Percentiles rank a stretch among this genome's conserved stretches.
These are phyloP conservation scores for Furcasterigmium sp. DNA, from an alignment of 2,329 filamentous ascomycete species.

Conservation along the genomic window DNA sequence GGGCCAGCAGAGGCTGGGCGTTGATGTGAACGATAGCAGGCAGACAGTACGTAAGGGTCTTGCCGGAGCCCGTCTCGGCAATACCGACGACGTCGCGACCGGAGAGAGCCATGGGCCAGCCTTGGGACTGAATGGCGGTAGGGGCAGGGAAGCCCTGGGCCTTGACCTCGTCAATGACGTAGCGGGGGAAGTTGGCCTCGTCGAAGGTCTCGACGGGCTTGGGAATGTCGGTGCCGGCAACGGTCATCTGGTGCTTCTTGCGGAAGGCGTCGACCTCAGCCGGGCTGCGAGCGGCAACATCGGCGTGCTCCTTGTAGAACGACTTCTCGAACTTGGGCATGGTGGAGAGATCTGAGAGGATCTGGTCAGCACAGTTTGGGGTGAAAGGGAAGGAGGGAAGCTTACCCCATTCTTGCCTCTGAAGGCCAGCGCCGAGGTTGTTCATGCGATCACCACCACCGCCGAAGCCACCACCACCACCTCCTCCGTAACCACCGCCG, in stretches of 20 bases:
- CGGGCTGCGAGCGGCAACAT: constrained; percentile 67
- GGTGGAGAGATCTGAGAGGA: constrained; percentile 58
- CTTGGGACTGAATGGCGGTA: constrained; percentile 95
- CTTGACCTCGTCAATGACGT: constrained; percentile 98
- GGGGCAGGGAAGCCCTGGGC: constrained; percentile 91
- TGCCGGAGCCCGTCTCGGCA: constrained; percentile 97
- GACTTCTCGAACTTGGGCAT: constrained; percentile 98
- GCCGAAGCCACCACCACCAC: constrained; percentile 38
- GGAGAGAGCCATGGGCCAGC: constrained; percentile 98
- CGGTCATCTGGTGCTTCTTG: constrained; percentile 75
- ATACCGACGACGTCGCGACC: constrained; percentile 98
- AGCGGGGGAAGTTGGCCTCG: constrained; percentile 92
- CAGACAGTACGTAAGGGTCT: constrained; percentile 97
- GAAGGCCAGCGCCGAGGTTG: constrained; percentile 79
- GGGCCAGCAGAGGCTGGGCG: constrained; percentile 91
- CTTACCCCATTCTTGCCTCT: constrained; percentile 85
- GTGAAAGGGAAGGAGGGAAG: constrained; percentile 20
- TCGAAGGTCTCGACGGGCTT: constrained; percentile 97
- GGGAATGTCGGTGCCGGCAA: constrained; percentile 76
- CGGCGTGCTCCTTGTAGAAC: constrained; percentile 94
- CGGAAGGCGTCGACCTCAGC: constrained; percentile 87
- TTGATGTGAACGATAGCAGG: constrained; percentile 99
- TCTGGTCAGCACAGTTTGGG: constrained; percentile 20
- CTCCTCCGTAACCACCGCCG: constrained; percentile 28
- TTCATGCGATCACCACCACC: constrained; percentile 91